Evolutionary conservation across 345 rosid species (phyloP).

Genomic region (Brassica carinata): DNA sequence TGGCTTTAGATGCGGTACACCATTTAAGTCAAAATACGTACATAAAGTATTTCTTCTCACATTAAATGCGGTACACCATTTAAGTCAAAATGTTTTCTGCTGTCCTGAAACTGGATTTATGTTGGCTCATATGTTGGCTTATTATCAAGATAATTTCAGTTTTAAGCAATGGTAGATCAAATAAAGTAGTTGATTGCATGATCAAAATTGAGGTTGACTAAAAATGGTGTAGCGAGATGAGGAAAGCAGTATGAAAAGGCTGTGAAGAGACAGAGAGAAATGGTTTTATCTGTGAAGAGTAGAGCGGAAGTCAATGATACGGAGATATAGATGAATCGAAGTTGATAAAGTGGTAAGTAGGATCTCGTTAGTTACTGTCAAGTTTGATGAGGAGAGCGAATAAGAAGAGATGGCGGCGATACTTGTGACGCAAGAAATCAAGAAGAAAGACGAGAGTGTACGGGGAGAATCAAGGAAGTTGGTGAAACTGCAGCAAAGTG

Average conservation of each 20-base stretch:
- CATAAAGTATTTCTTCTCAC: too few species aligned
- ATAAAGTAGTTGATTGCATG: too few species aligned
- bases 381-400: slow-evolving; percentile 49
- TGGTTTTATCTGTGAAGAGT: slow-evolving; percentile 44
- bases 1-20: too few species aligned
- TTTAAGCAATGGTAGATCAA: too few species aligned
- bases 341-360: slow-evolving; percentile 45
- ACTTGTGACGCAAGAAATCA: slow-evolving; percentile 64
- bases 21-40: too few species aligned
- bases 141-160: too few species aligned
- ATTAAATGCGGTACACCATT: too few species aligned
- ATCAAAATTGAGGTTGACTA: slow-evolving; percentile 47
- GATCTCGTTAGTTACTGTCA: slow-evolving; percentile 46
- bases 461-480: slow-evolving; percentile 52
- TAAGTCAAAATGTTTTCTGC: too few species aligned
- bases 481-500: slow-evolving; percentile 58
- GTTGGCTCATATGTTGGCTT: too few species aligned
- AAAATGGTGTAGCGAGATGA: slow-evolving; percentile 57
- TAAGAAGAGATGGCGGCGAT: slow-evolving; percentile 45
- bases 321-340: slow-evolving; percentile 57
- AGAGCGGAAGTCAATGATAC: slow-evolving; percentile 42
- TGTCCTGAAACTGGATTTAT: too few species aligned
- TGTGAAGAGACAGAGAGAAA: slow-evolving; percentile 51
- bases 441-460: slow-evolving; percentile 49
- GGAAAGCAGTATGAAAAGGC: slow-evolving; percentile 60